A percentile compares a stretch with the other conserved stretches of the same genome.
phyloP scores from a whole-genome alignment of 495 filamentous ascomycete genomes.

The Xylaria castorea region DNA sequence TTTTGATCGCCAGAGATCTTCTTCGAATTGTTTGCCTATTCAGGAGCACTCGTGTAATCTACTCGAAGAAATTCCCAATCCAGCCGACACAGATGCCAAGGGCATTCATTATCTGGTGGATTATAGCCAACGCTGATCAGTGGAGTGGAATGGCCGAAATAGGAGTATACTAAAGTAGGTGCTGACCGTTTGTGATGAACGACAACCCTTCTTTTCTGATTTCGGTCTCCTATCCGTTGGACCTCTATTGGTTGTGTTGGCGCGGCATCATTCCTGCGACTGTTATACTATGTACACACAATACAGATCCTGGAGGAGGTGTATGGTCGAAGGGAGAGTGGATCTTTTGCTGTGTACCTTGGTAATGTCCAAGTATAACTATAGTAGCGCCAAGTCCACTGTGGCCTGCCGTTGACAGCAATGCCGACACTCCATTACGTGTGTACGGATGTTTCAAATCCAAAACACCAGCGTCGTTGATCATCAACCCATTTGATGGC shows the following conservation, averaged over 20 bases:
- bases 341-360: slow-evolving; percentile 8
- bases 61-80: background rate
- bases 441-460: slow-evolving; percentile 25
- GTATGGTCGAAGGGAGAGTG: background rate
- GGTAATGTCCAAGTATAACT: background rate
- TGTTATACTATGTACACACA: background rate
- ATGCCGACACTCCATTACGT: slow-evolving; percentile 1
- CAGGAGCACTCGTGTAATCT: slow-evolving; percentile 1
- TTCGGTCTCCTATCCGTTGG: background rate
- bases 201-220: background rate
- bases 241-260: slow-evolving; percentile 1
- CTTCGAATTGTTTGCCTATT: background rate
- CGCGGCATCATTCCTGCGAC: background rate
- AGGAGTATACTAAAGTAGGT: slow-evolving; percentile 5
- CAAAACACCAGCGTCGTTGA: slow-evolving; percentile 24
- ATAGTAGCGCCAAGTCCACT: background rate
- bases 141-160: slow-evolving; percentile 14
- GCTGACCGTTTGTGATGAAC: slow-evolving; percentile 7
- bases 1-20: background rate
- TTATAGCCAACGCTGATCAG: slow-evolving; percentile 14
- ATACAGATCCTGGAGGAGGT: no score
- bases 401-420: slow-evolving; percentile 13
- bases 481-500: slow-evolving; percentile 7
- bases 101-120: slow-evolving; percentile 8
- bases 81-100: background rate